Evolutionary conservation across 2,329 filamentous ascomycete species (phyloP), one percentile per base, ranked within the genome.

Genomic region (Pseudogymnoascus verrucosus): DNA sequence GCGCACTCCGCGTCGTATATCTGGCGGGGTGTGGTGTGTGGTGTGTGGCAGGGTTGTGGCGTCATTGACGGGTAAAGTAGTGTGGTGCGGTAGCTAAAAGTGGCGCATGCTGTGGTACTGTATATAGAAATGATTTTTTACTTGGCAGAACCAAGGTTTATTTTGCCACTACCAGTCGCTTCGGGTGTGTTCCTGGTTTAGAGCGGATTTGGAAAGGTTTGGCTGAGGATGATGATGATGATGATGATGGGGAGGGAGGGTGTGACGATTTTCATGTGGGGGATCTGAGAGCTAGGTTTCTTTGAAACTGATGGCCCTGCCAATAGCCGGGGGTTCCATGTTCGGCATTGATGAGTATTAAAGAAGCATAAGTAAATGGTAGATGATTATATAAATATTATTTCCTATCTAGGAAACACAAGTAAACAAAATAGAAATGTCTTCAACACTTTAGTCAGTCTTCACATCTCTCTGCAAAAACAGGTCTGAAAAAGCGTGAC

Each of bases 401-500:
- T 4, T n/a, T 39, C 14, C 12, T 16, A 39, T 16, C 14, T 39
- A 42, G 4, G 3, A 28, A 28, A 12, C 3, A 28, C 7, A 26
- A 5, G 42, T 44, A 26, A 47, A 47, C 3, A 28, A 23, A 74
- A n/a, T 6, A 6, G 6, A 57, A 57, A 57, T 83, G 79, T 83
- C 75, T 76, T 80, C 80, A 70, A 77, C 78, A 79, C 80, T 78
- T 80, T 83, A 84, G 81, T 83, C 81, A 78, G 76, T 75, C 76
- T 75, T 76, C 77, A 78, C 75, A 80, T 74, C 74, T 73, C 64
- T 80, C 82, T 72, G 65, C 74, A 75, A 71, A 76, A 70, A 73
- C 78, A 82, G 81, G 76, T 83, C 81, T 82, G 81, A 82, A 77
- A 81, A 76, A 76, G 79, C 79, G 74, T 78, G 73, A 73, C 69